These are phyloP conservation scores for Anthracocystis walkeri DNA, from an alignment of 1,284 basidiomycete genomes.

Conservation along the genomic window DNA sequence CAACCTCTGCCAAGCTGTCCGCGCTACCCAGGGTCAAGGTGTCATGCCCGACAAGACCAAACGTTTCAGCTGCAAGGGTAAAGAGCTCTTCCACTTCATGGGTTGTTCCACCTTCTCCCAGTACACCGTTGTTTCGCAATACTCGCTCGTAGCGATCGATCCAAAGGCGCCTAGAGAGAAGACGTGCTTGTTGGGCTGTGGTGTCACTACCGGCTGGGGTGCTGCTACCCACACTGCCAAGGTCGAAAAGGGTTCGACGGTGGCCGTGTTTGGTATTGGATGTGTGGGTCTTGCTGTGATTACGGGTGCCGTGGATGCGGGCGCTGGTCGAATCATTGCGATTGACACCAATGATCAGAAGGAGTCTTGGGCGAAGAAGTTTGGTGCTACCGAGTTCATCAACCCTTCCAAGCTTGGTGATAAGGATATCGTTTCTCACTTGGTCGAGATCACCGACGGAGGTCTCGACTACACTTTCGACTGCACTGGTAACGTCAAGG, in stretches of 20 bases:
- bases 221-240: constrained; percentile 78
- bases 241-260: constrained; percentile 76
- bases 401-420: constrained; percentile 81
- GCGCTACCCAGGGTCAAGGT: constrained; percentile 93
- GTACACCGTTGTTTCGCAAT: constrained; percentile 98
- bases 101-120: constrained; percentile 98
- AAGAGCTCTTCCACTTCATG: constrained; percentile 95
- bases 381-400: constrained; percentile 96
- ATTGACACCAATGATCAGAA: constrained; percentile 91
- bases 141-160: constrained; percentile 92
- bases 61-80: constrained; percentile 90
- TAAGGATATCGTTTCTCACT: constrained; percentile 81
- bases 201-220: constrained; percentile 97
- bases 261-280: constrained; percentile 95
- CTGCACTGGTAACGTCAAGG: constrained; percentile 92
- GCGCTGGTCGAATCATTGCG: constrained; percentile 89
- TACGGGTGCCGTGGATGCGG: constrained; percentile 79
- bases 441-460: constrained; percentile 94
- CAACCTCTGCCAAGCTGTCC: constrained; percentile 78
- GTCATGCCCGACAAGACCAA: constrained; percentile 93
- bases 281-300: constrained; percentile 92
- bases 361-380: constrained; percentile 83
- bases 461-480: constrained; percentile 97
- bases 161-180: constrained; percentile 88
- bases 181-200: constrained; percentile 91